phyloP scores from a whole-genome alignment of 805 yeast genomes.

The Starmerella geochares region DNA sequence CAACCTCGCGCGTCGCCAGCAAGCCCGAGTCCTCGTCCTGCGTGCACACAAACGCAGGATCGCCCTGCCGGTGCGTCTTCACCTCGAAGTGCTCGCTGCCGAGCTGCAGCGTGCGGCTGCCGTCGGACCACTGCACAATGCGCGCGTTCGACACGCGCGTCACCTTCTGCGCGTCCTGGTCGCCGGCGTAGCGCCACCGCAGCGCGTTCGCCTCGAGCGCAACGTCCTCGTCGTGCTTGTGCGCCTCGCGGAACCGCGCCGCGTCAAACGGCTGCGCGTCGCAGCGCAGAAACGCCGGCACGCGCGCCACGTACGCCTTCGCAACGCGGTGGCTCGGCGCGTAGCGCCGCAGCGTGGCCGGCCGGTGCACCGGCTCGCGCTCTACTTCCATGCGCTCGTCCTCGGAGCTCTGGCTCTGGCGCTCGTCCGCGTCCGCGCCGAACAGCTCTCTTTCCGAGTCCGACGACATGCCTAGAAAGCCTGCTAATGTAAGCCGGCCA shows the following conservation, averaged over 20 bases:
- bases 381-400: conserved; percentile 9
- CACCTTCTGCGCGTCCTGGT: conserved; percentile 43
- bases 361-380: conserved; percentile 18
- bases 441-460: conserved; percentile 23
- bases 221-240: conserved; percentile 30
- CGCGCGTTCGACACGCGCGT: conserved; percentile 82
- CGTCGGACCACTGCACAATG: conserved; percentile 90
- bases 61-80: conserved; percentile 30
- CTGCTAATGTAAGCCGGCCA: conserved; percentile 3
- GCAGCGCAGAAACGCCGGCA: conserved; percentile 74
- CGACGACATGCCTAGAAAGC: conserved; percentile 8
- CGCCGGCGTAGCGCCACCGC: conserved; percentile 73
- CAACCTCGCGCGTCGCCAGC: conserved; percentile 55
- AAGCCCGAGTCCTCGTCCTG: conserved; percentile 64
- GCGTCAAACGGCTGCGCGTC: conserved; percentile 78
- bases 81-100: conserved; percentile 85
- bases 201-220: conserved; percentile 64
- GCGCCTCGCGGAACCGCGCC: conserved; percentile 24
- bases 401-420: conserved; percentile 7
- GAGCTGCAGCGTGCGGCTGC: conserved; percentile 69
- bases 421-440: conserved; percentile 17
- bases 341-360: conserved; percentile 19
- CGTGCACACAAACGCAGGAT: conserved; percentile 61
- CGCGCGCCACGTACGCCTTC: conserved; percentile 32
- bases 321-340: conserved; percentile 24